Conservation (phyloP, 495 filamentous ascomycete species). For the Bathelium albidoporum region DNA sequence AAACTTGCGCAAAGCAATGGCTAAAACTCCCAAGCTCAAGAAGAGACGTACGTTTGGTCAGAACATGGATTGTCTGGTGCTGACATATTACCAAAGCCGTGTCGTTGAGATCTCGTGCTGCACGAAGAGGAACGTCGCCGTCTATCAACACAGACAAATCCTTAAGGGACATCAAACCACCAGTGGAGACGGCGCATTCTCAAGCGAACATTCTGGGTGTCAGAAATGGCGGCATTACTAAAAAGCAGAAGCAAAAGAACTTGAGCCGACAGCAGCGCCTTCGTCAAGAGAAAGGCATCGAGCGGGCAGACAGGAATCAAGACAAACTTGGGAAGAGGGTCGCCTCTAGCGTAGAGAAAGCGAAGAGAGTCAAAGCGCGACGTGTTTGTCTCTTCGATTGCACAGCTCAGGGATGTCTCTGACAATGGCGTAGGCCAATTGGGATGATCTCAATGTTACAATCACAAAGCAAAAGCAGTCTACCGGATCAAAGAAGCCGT, state of each 20-base stretch:
- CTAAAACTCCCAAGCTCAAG: constrained; percentile 32
- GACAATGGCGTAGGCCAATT: not conserved
- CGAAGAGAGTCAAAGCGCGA: constrained; percentile 44
- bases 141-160: constrained; percentile 66
- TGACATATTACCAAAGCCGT: constrained; percentile 6
- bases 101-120: constrained; percentile 19
- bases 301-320: constrained; percentile 59
- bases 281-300: constrained; percentile 60
- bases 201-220: constrained; percentile 55
- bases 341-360: constrained; percentile 51
- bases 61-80: not conserved
- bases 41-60: constrained; percentile 14
- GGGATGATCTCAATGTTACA: not conserved
- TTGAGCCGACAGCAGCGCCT: constrained; percentile 54
- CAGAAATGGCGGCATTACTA: constrained; percentile 52
- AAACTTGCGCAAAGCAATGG: constrained; percentile 16
- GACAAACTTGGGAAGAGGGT: constrained; percentile 63
- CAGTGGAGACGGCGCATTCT: constrained; percentile 38
- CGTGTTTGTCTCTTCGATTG: not conserved
- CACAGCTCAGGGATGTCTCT: not conserved
- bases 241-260: constrained; percentile 48
- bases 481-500: not conserved
- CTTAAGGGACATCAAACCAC: constrained; percentile 49
- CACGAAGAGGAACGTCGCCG: constrained; percentile 14
- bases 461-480: not conserved